Base-by-base conservation (phyloP, 495 filamentous ascomycete species). In the Chaetomium cochliodes region DNA sequence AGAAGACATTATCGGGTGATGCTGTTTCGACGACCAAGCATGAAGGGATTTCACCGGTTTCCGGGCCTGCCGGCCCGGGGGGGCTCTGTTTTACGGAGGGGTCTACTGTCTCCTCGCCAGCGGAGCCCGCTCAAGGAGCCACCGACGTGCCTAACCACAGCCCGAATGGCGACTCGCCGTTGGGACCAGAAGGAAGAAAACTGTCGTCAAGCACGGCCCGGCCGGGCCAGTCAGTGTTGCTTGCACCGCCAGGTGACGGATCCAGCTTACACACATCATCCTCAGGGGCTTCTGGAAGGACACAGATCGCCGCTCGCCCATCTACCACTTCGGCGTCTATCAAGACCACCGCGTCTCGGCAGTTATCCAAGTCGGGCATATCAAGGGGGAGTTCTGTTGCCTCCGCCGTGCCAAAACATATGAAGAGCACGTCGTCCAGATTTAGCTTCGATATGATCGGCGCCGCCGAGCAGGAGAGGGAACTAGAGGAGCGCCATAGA, bases 381-480 rank as follows among this genome's bases (percentile, higher is more conserved):
- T 78, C 81, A 61, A 66, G 73, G 6, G 72, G 79, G 26, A 74
- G 75, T 51, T 74, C 78, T 5, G 74, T 74, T 18, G 71, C 83
- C 6, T 83, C 83, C 3, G 84, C 86, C 0, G 47, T 84, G 20
- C 90, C 90, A 0, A 89, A 81, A 67, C 91, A 93, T 73, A 87
- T 92, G 73, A 92, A 89, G 67, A 93, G 91, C 73, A 93, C 88
- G 59, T 90, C 92, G 0, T 96, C 91, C 3, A 81, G 92, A 12
- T 96, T 97, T 68, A 96, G 92, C 71, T 97, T 97, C 69, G 92
- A 97, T 70, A 90, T 96, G 83, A 86, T 88, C n/a, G 92, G 90
- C 39, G 87, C 90, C 16, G 87, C 89, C 6, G 84, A 84, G 13
- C 87, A 96, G 72, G 92, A 97, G 73, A 88, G 87, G 70, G 70